phyloP scores from a whole-genome alignment of 2,329 filamentous ascomycete species.

The Scytalidium sp. region DNA sequence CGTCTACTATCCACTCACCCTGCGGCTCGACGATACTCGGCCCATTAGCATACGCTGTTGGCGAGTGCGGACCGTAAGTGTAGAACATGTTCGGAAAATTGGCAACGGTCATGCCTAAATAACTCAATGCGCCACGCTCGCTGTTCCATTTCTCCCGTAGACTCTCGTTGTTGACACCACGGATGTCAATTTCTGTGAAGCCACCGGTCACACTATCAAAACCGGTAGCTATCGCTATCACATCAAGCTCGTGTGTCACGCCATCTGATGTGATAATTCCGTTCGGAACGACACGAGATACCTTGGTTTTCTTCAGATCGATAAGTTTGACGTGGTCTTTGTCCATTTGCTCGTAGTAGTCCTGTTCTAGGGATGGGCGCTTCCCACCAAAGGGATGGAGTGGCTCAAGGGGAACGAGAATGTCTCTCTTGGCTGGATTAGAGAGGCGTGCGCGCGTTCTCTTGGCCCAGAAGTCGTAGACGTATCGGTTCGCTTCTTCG shows the following conservation, averaged over 20 bases:
- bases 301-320: slow-evolving; percentile 37
- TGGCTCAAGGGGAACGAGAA: slow-evolving; percentile 19
- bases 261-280: slow-evolving; percentile 31
- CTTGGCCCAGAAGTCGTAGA: slow-evolving; percentile 25
- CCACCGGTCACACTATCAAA: slow-evolving; percentile 33
- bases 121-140: slow-evolving; percentile 31
- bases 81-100: slow-evolving; percentile 51
- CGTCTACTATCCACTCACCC: slow-evolving; percentile 32
- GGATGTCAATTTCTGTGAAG: slow-evolving; percentile 28
- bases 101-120: slow-evolving; percentile 40
- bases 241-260: slow-evolving; percentile 21
- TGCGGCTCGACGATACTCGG: slow-evolving; percentile 37
- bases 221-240: slow-evolving; percentile 31
- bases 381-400: slow-evolving; percentile 48
- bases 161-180: slow-evolving; percentile 22
- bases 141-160: slow-evolving; percentile 30
- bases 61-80: slow-evolving; percentile 53
- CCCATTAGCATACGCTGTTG: slow-evolving; percentile 34
- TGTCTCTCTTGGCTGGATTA: slow-evolving; percentile 22
- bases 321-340: slow-evolving; percentile 41
- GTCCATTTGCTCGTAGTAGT: slow-evolving; percentile 47
- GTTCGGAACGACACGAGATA: slow-evolving; percentile 34
- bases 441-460: slow-evolving; percentile 44
- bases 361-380: slow-evolving; percentile 39
- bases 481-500: slow-evolving; percentile 44